Percentiles rank a stretch among this genome's conserved stretches.
phyloP scores from a whole-genome alignment of 345 rosid species.

The Sisymbrium altissimum region DNA sequence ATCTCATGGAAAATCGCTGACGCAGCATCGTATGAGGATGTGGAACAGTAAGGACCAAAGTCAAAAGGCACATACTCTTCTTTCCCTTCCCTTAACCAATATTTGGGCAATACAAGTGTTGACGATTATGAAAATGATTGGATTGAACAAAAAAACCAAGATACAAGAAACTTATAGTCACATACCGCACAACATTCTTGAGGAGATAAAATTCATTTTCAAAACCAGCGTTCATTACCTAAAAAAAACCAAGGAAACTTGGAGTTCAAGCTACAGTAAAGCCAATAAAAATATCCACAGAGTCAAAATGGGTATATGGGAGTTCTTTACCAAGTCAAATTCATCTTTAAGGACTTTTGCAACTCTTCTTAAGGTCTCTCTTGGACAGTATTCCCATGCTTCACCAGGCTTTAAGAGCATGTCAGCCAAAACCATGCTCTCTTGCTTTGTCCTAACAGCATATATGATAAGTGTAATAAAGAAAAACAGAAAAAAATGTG shows the following conservation, averaged over 20 bases:
- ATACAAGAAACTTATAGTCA: neutral
- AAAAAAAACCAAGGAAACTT: neutral
- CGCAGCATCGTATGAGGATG: constrained; percentile 64
- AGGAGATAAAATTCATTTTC: constrained; percentile 90
- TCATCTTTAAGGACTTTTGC: constrained; percentile 71
- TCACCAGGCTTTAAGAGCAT: constrained; percentile 80
- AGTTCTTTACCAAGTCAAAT: constrained; percentile 65
- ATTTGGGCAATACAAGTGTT: neutral
- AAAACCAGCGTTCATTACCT: constrained; percentile 97
- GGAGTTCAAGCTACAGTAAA: constrained; percentile 6
- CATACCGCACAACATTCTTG: constrained; percentile 59
- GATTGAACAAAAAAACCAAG: neutral
- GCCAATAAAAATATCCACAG: neutral
- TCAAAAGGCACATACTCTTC: constrained; percentile 86
- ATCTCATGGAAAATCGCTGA: constrained; percentile 67
- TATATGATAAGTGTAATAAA: constrained; percentile 4
- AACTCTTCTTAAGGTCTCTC: constrained; percentile 72
- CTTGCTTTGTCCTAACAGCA: constrained; percentile 52
- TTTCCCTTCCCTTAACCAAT: constrained; percentile 56
- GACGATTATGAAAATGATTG: neutral
- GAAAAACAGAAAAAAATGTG: neutral
- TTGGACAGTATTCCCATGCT: constrained; percentile 96
- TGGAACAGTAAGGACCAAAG: constrained; percentile 70
- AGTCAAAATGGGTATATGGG: neutral
- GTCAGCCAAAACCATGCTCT: constrained; percentile 95